Percentiles rank a stretch among this genome's conserved stretches.
phyloP scores from a whole-genome alignment of 192 early-diverging fungal species.

The Hyaloraphidium curvatum region DNA sequence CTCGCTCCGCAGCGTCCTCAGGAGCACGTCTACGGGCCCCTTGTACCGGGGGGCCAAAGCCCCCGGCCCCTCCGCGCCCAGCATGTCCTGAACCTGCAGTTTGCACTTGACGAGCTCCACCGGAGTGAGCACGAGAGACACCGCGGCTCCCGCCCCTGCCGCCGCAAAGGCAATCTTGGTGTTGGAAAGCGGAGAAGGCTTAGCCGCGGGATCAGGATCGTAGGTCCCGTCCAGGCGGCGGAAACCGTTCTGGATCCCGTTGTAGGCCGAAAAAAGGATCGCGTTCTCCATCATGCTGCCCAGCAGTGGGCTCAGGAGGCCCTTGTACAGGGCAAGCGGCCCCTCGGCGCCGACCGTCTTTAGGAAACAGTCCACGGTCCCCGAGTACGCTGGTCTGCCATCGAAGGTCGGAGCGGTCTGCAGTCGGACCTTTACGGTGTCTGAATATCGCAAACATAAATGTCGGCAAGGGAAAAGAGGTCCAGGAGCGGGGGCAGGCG shows the following conservation, averaged over 20 bases:
- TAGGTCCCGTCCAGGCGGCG: too few relatives aligned
- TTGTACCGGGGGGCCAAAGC: conserved; percentile 4
- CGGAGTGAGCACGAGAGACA: conserved; percentile 78
- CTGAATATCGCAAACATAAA: background rate
- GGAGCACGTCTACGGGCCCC: conserved; percentile 28
- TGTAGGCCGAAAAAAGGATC: conserved; percentile 71
- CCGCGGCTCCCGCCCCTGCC: conserved; percentile 61
- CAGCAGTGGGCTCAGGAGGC: conserved; percentile 72
- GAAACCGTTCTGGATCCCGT: conserved; percentile 55
- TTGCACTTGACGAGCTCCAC: conserved; percentile 94
- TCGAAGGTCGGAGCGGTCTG: conserved; percentile 47
- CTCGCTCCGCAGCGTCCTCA: conserved; percentile 18
- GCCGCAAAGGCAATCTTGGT: conserved; percentile 24
- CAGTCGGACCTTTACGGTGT: conserved; percentile 55
- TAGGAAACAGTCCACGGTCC: conserved; percentile 61
- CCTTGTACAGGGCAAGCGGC: conserved; percentile 52
- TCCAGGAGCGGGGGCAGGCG: too few relatives aligned
- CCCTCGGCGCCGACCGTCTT: conserved; percentile 63
- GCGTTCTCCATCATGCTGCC: conserved; percentile 93
- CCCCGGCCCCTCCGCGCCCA: too few relatives aligned
- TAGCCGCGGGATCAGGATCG: too few relatives aligned
- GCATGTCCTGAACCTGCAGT: conserved; percentile 73
- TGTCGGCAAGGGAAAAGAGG: too few relatives aligned
- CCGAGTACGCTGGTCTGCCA: conserved; percentile 41
- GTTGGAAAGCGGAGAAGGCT: conserved; percentile 1